Evolutionary conservation across 163 green algal genomes (phyloP).

Genomic region (Scenedesmus sp.): DNA sequence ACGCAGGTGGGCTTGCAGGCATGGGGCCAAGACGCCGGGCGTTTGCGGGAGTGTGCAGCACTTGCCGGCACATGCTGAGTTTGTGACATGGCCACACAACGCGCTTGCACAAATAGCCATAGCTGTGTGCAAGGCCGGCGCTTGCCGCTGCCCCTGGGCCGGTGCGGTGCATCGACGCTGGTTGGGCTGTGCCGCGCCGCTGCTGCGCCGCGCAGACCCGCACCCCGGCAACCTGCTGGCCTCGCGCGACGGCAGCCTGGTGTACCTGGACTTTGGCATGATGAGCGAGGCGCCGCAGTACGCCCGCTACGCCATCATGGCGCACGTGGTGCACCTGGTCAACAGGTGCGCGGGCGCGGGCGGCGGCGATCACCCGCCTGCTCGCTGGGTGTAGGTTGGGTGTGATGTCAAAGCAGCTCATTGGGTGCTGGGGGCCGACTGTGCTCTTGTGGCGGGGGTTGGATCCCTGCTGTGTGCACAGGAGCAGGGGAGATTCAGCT

Average conservation of each 20-base stretch:
- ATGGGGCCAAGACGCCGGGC: not conserved
- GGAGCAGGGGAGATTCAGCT: too few species aligned
- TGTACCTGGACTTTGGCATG: conserved; percentile 95
- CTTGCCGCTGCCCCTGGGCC: not conserved
- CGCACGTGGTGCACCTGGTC: conserved; percentile 98
- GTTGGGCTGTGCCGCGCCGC: not conserved
- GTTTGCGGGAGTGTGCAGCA: not conserved
- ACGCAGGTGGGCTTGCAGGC: conserved; percentile 77
- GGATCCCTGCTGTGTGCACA: too few species aligned
- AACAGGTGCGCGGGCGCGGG: conserved; percentile 74
- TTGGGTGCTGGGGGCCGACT: too few species aligned
- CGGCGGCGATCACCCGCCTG: not conserved
- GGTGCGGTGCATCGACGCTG: not conserved
- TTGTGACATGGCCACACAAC: not conserved
- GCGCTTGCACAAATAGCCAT: not conserved
- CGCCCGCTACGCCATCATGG: conserved; percentile 87
- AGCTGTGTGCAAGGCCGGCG: too few species aligned
- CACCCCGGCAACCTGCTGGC: conserved; percentile 95
- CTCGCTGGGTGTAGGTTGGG: too few species aligned
- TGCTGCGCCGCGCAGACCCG: conserved; percentile 20
- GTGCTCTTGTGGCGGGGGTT: too few species aligned
- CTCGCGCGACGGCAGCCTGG: conserved; percentile 86
- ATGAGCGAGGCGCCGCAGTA: conserved; percentile 91
- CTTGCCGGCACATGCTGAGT: not conserved
- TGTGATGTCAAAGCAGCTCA: too few species aligned